Percentiles rank a stretch among this genome's conserved stretches.
Conservation (phyloP, 768 basidiomycete species). For the Leccinellum albellum region DNA sequence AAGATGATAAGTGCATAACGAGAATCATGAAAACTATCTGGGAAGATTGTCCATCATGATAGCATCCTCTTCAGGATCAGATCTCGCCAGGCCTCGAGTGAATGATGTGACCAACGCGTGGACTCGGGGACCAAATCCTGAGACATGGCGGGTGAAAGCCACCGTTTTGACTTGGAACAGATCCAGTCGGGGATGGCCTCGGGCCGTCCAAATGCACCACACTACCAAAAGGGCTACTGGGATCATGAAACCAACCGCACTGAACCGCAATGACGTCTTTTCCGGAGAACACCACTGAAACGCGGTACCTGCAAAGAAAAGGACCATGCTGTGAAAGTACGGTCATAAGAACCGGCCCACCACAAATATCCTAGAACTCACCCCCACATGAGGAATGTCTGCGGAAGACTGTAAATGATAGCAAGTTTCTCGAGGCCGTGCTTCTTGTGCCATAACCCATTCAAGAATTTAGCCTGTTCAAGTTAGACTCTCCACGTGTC, state of each 20-base stretch:
- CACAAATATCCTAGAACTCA: slow-evolving; percentile 30
- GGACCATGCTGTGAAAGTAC: slow-evolving; percentile 18
- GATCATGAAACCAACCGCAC: slow-evolving; percentile 31
- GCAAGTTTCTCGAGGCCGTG: slow-evolving; percentile 50
- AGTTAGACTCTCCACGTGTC: neutral
- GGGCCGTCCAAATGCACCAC: slow-evolving; percentile 41
- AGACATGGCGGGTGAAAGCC: neutral
- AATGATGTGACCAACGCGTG: neutral
- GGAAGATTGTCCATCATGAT: slow-evolving; percentile 1
- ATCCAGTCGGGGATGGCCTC: slow-evolving; percentile 1
- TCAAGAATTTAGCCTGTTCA: slow-evolving; percentile 10
- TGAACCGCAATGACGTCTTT: slow-evolving; percentile 7
- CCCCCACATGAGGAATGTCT: slow-evolving; percentile 60
- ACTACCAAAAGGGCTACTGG: slow-evolving; percentile 32
- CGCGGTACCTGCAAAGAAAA: slow-evolving; percentile 27
- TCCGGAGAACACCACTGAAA: slow-evolving; percentile 22
- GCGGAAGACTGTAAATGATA: slow-evolving; percentile 51
- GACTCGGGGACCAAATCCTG: neutral
- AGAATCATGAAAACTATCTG: neutral
- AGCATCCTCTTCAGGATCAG: neutral
- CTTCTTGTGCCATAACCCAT: slow-evolving; percentile 17
- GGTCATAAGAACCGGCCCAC: neutral
- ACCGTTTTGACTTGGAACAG: neutral
- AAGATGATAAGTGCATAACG: neutral
- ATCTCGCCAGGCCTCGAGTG: neutral